A percentile compares a stretch with the other conserved stretches of the same genome.
Conservation (phyloP, 2,329 filamentous ascomycete genomes). For the Metarhizium brunneum region DNA sequence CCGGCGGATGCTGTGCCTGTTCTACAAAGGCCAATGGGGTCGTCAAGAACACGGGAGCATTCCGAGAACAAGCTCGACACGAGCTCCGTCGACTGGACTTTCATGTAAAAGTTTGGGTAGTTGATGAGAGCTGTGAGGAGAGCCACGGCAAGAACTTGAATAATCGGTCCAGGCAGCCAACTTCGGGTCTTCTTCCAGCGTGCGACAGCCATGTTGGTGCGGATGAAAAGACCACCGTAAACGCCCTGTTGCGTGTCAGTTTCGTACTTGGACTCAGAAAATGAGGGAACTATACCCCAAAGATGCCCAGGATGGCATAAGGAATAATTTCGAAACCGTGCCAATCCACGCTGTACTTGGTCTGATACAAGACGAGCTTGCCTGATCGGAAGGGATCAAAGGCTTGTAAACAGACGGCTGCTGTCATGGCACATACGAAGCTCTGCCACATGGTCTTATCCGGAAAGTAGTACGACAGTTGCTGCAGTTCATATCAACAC, state of each 20-base stretch:
- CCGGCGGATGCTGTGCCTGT: conserved; percentile 73
- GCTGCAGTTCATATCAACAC: conserved; percentile 33
- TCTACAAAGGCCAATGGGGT: conserved; percentile 85
- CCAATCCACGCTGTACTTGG: conserved; percentile 86
- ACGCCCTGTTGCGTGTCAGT: conserved; percentile 47
- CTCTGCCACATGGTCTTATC: conserved; percentile 99
- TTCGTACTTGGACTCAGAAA: conserved; percentile 6
- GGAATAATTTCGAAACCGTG: conserved; percentile 90
- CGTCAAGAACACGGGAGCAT: conserved; percentile 72
- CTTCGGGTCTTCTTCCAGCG: conserved; percentile 62
- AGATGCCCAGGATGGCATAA: conserved; percentile 74
- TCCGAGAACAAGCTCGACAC: conserved; percentile 89
- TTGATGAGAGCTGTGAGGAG: conserved; percentile 81
- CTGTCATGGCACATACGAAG: conserved; percentile 99
- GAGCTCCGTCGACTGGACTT: conserved; percentile 82
- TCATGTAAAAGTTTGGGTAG: conserved; percentile 94
- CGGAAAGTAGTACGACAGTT: conserved; percentile 94
- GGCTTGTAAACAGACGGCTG: conserved; percentile 83
- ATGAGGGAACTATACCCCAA: conserved; percentile 46
- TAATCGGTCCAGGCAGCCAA: conserved; percentile 62
- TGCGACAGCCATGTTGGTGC: conserved; percentile 80
- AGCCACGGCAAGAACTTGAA: conserved; percentile 73
- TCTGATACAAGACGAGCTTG: conserved; percentile 92
- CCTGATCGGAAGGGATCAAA: conserved; percentile 92
- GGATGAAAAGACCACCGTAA: conserved; percentile 92